Evolutionary conservation across 2,329 filamentous ascomycete genomes (phyloP).

Genomic region (Phialophora tarda): DNA sequence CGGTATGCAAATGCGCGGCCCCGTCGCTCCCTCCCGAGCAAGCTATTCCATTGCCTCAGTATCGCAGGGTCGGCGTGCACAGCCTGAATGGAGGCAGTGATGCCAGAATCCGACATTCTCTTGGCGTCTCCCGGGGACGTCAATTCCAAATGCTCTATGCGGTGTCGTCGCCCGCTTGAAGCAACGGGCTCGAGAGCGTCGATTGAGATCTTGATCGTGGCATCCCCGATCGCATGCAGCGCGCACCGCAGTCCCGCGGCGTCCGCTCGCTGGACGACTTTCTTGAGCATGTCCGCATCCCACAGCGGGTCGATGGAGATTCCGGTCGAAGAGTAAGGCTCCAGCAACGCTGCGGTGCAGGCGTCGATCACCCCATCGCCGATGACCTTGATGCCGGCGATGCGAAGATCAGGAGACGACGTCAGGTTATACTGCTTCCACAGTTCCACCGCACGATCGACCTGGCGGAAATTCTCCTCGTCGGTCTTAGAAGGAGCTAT

Average conservation of each 20-base stretch:
- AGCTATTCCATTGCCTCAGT: conserved; percentile 54
- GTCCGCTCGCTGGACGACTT: conserved; percentile 53
- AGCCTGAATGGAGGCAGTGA: conserved; percentile 50
- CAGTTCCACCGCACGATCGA: conserved; percentile 54
- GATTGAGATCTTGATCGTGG: conserved; percentile 54
- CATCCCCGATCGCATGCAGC: conserved; percentile 59
- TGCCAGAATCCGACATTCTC: conserved; percentile 54
- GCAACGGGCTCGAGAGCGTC: conserved; percentile 51
- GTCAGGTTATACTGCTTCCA: conserved; percentile 48
- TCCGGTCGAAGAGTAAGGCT: conserved; percentile 53
- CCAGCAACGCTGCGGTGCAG: conserved; percentile 56
- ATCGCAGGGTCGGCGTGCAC: conserved; percentile 53
- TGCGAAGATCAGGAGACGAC: conserved; percentile 50
- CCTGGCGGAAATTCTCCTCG: conserved; percentile 49
- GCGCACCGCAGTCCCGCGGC: conserved; percentile 55
- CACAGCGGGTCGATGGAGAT: conserved; percentile 55
- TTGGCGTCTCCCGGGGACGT: conserved; percentile 55
- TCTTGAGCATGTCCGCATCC: conserved; percentile 50
- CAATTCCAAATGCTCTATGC: conserved; percentile 60
- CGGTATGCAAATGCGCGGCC: conserved; percentile 58
- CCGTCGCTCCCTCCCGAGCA: conserved; percentile 54
- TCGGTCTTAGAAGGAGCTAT: conserved; percentile 51
- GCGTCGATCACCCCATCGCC: conserved; percentile 59
- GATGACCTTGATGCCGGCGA: conserved; percentile 58
- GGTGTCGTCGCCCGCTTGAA: conserved; percentile 52